Evolutionary conservation across 2,329 filamentous ascomycete genomes (phyloP), one percentile per base, ranked within the genome.

Genomic region (Arthrinium phaeospermum): DNA sequence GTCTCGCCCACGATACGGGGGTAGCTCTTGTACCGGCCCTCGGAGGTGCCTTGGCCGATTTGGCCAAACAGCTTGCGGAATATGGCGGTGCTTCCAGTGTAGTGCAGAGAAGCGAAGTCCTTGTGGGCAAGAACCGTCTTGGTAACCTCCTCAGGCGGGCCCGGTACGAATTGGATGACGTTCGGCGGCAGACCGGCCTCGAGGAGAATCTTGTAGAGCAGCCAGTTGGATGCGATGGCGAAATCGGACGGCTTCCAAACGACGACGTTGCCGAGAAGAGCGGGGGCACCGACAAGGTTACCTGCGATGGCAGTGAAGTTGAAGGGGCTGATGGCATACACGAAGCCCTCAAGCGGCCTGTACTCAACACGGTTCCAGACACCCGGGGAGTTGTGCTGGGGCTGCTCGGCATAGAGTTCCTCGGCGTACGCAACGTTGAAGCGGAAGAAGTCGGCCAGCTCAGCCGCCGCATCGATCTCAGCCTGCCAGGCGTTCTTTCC

Each of bases 401-500:
- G 96, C 84, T 99, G 96, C 81, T 94, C 91, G 49, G 90, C 90
- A 82, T 98, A 98, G 71, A 98, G 86, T 81, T 98, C 94, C 84
- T 98, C 92, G 41, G 96, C 96, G 80, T 96, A 98, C 82, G 95
- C 91, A 70, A 98, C 96, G 80, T 96, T 96, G 87, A 98, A 98
- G 80, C 95, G 91, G 81, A 98, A 86, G 84, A 98, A 98, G 82
- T 99, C 96, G 77, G 91, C 92, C 77, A 97, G 85, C 87, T 99
- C 96, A 12, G 96, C 96, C 24, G 96, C 96, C 51, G 95, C 90
- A 83, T 98, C 96, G 75, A 98, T 98, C 88, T 99, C 96, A n/a
- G 96, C 96, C 84, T 99, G 96, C 95, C 95, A 98, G 68, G 94
- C 94, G 82, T 98, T 98, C 90, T 98, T 98, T 79, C 96, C 96